These are phyloP conservation scores for Sporobolomyces phaffii DNA, from an alignment of 768 basidiomycete genomes.

Conservation along the genomic window DNA sequence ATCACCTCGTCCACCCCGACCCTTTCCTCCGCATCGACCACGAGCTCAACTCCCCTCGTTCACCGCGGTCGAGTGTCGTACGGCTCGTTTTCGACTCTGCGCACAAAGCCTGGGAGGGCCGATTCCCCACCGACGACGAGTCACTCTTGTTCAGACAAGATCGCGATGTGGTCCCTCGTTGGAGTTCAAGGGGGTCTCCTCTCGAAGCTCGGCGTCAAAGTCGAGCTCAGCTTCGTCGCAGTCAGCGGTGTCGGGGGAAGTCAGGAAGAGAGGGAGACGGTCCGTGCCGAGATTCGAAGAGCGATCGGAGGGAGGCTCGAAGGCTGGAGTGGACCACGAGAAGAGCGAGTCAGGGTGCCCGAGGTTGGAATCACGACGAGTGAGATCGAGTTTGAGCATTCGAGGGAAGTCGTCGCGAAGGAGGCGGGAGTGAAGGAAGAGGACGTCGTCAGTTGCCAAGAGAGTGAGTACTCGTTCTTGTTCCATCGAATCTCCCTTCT, in stretches of 20 bases:
- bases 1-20: background rate
- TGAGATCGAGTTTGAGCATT: background rate
- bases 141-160: slow-evolving; percentile 94
- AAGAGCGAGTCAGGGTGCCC: background rate
- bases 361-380: background rate
- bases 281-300: slow-evolving; percentile 52
- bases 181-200: slow-evolving; percentile 81
- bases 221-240: slow-evolving; percentile 54
- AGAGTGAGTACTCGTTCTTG: slow-evolving; percentile 11
- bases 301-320: slow-evolving; percentile 62
- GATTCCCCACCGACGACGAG: slow-evolving; percentile 75
- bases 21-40: background rate
- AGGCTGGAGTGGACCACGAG: slow-evolving; percentile 45
- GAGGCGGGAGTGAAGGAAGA: background rate
- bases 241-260: slow-evolving; percentile 62
- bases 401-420: background rate
- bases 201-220: slow-evolving; percentile 54
- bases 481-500: slow-evolving; percentile 58
- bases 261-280: slow-evolving; percentile 43
- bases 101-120: slow-evolving; percentile 85
- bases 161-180: slow-evolving; percentile 74
- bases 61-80: slow-evolving; percentile 74
- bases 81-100: slow-evolving; percentile 63
- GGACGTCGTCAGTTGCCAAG: slow-evolving; percentile 10
- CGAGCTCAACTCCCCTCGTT: background rate